Evolutionary conservation across 352 stramenopile genomes (phyloP).

Genomic region (Pythium apleroticum): DNA sequence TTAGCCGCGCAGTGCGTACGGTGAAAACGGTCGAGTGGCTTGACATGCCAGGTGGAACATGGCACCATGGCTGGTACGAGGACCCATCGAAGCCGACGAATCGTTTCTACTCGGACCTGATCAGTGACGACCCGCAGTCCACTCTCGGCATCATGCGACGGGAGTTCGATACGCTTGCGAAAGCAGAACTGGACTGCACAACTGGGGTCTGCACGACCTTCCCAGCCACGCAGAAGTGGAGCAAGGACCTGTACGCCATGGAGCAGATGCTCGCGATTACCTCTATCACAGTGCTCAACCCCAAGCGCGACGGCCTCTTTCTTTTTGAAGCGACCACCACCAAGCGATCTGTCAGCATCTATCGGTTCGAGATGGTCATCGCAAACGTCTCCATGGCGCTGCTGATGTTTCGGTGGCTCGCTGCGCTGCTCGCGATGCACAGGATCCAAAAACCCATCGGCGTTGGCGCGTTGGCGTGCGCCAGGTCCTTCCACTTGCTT

Average conservation of each 20-base stretch:
- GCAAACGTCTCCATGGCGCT: slow-evolving; percentile 39
- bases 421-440: slow-evolving; percentile 42
- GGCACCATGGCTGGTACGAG: slow-evolving; percentile 50
- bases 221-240: slow-evolving; percentile 14
- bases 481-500: slow-evolving; percentile 41
- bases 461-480: slow-evolving; percentile 40
- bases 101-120: slow-evolving; percentile 38
- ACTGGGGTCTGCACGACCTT: slow-evolving; percentile 4
- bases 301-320: slow-evolving; percentile 40
- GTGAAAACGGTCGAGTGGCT: slow-evolving; percentile 44
- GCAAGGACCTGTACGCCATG: slow-evolving; percentile 13
- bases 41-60: slow-evolving; percentile 22
- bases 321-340: slow-evolving; percentile 19
- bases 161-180: slow-evolving; percentile 39
- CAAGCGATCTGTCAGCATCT: slow-evolving; percentile 29
- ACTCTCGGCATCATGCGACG: slow-evolving; percentile 25
- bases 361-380: slow-evolving; percentile 48
- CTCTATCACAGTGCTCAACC: slow-evolving; percentile 26
- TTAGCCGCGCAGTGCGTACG: slow-evolving; percentile 30
- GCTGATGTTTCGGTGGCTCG: slow-evolving; percentile 44
- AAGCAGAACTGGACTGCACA: slow-evolving; percentile 33
- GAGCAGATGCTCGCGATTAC: not conserved
- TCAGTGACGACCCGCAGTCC: slow-evolving; percentile 27
- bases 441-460: slow-evolving; percentile 25
- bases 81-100: slow-evolving; percentile 1